These are phyloP conservation scores for Paralagenidium karlingii DNA, from an alignment of 352 stramenopile genomes.

Conservation along the genomic window DNA sequence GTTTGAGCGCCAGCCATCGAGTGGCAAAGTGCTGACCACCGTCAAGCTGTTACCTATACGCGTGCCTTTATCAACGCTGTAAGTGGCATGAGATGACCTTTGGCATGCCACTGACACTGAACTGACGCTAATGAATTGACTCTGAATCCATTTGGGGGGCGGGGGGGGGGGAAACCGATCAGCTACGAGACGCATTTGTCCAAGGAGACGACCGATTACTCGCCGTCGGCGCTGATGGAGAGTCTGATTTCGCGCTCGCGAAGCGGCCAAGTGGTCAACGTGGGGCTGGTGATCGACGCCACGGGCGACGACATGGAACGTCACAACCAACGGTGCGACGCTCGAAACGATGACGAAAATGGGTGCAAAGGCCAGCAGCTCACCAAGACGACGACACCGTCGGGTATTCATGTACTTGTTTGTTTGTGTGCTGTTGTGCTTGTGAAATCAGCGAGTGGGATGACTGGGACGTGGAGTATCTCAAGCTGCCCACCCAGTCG, in stretches of 20 bases:
- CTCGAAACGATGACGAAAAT: background rate
- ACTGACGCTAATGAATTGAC: background rate
- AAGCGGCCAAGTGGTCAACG: slow-evolving; percentile 36
- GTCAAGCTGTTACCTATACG: slow-evolving; percentile 67
- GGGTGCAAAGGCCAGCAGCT: background rate
- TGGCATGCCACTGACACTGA: background rate
- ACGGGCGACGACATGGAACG: slow-evolving; percentile 54
- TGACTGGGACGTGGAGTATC: slow-evolving; percentile 78
- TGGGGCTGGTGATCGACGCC: slow-evolving; percentile 71
- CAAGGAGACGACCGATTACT: slow-evolving; percentile 24
- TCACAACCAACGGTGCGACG: slow-evolving; percentile 58
- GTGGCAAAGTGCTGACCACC: slow-evolving; percentile 28
- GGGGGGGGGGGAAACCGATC: too few species aligned
- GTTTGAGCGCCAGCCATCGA: slow-evolving; percentile 44
- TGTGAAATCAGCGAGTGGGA: slow-evolving; percentile 70
- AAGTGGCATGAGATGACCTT: slow-evolving; percentile 6
- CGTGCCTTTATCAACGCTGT: slow-evolving; percentile 67
- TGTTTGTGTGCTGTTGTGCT: background rate
- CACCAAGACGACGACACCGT: too few species aligned
- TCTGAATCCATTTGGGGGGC: background rate
- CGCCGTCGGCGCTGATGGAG: slow-evolving; percentile 69
- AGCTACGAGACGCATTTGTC: slow-evolving; percentile 80
- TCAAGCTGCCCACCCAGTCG: slow-evolving; percentile 25
- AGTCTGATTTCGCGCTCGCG: slow-evolving; percentile 55
- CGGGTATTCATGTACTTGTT: background rate